Conservation (phyloP, 768 basidiomycete genomes). For the Panus rudis region DNA sequence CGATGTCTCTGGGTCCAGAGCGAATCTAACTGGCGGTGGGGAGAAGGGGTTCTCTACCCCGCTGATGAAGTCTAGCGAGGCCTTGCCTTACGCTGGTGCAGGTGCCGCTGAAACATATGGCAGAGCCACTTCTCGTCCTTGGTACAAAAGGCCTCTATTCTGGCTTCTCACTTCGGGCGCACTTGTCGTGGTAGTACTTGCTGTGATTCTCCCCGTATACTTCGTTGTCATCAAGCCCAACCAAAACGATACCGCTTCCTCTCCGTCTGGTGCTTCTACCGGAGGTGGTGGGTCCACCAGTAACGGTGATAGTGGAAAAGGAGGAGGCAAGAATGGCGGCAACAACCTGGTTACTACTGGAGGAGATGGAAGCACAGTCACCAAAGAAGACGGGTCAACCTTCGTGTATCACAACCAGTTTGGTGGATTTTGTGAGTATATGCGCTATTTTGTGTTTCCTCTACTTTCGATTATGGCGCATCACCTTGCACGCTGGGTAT, state of each 20-base stretch:
- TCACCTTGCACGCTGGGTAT: not conserved
- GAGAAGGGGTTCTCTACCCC: too few species aligned
- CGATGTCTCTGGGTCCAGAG: too few species aligned
- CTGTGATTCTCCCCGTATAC: conserved; percentile 23
- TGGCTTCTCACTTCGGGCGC: conserved; percentile 11
- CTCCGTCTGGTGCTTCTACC: not conserved
- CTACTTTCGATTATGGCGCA: not conserved
- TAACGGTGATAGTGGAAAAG: not conserved
- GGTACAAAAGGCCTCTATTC: conserved; percentile 17
- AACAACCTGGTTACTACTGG: conserved; percentile 34
- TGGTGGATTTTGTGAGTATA: conserved; percentile 60
- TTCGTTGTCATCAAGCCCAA: conserved; percentile 19
- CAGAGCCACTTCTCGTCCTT: too few species aligned
- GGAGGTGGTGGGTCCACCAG: not conserved
- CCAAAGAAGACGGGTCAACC: conserved; percentile 56
- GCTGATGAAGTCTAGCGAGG: too few species aligned
- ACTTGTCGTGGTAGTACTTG: conserved; percentile 19
- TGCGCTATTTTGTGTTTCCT: conserved; percentile 1
- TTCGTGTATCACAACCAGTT: conserved; percentile 76
- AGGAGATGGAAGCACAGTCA: conserved; percentile 62
- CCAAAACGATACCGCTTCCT: conserved; percentile 5
- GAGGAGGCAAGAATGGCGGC: not conserved
- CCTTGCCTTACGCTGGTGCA: too few species aligned
- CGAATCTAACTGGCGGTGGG: too few species aligned
- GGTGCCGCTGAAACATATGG: too few species aligned